Percentiles rank a stretch among this genome's conserved stretches.
Conservation (phyloP, 2,329 filamentous ascomycete genomes). For the Proliferodiscus dingleyae region DNA sequence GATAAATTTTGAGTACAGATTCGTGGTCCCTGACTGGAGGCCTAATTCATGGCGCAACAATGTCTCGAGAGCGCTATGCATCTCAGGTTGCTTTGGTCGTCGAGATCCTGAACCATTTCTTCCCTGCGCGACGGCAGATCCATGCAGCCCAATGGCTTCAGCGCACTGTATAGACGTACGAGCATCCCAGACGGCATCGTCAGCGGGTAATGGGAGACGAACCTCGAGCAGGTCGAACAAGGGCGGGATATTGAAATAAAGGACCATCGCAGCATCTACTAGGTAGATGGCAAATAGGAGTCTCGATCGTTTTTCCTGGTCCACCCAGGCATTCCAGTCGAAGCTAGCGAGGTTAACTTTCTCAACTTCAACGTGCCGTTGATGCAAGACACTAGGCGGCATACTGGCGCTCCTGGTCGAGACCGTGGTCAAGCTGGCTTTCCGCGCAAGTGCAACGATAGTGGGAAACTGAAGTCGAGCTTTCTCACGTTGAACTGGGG, state of each 20-base stretch:
- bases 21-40: constrained; percentile 62
- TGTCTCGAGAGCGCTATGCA: constrained; percentile 56
- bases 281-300: constrained; percentile 62
- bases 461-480: constrained; percentile 55
- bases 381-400: constrained; percentile 56
- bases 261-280: constrained; percentile 57
- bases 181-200: constrained; percentile 72
- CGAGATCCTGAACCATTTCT: constrained; percentile 59
- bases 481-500: constrained; percentile 57
- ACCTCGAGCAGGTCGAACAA: constrained; percentile 62
- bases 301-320: constrained; percentile 65
- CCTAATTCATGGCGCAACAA: constrained; percentile 54
- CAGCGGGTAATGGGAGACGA: constrained; percentile 62
- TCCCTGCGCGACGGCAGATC: constrained; percentile 47
- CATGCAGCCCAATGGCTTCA: constrained; percentile 59
- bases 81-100: constrained; percentile 58
- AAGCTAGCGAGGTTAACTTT: constrained; percentile 48
- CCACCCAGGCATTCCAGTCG: constrained; percentile 63
- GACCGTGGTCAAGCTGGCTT: constrained; percentile 51
- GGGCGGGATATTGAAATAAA: constrained; percentile 67
- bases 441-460: constrained; percentile 53
- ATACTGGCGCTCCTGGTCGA: constrained; percentile 43
- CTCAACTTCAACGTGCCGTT: constrained; percentile 44
- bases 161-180: constrained; percentile 54
- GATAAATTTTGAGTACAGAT: constrained; percentile 69